These are phyloP conservation scores for Spirogloea muscicola DNA, from an alignment of 139 green algal species.

Conservation along the genomic window DNA sequence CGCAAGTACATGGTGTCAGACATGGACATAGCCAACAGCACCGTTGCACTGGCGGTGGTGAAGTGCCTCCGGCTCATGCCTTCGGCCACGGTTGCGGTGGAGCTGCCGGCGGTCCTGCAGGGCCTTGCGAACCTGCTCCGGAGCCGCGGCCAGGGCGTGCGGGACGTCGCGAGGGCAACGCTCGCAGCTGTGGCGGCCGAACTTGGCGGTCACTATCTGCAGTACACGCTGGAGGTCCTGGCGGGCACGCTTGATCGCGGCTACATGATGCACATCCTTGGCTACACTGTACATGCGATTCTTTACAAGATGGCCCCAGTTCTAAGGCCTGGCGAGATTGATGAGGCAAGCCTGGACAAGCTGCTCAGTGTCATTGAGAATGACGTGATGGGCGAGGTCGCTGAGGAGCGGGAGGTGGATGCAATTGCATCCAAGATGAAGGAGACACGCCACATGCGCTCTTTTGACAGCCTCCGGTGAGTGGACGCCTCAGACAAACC, in stretches of 20 bases:
- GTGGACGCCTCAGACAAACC: no score
- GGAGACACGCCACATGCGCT: constrained; percentile 31
- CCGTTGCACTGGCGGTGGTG: constrained; percentile 19
- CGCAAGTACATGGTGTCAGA: constrained; percentile 17
- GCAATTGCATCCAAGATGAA: constrained; percentile 15
- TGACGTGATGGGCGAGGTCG: constrained; percentile 21
- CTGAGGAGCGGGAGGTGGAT: constrained; percentile 26
- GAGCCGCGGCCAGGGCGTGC: constrained; percentile 51
- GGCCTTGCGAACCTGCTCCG: constrained; percentile 20
- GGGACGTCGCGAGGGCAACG: constrained; percentile 72
- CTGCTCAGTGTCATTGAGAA: neutral
- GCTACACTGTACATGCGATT: constrained; percentile 78
- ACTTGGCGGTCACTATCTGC: constrained; percentile 59
- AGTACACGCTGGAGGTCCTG: constrained; percentile 49
- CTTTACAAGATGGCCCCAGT: constrained; percentile 42
- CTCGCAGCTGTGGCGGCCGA: constrained; percentile 65
- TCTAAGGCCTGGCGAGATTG: constrained; percentile 3
- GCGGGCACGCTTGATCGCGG: constrained; percentile 58
- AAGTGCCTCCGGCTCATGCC: constrained; percentile 28
- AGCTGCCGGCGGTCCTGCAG: constrained; percentile 33
- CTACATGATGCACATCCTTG: constrained; percentile 82
- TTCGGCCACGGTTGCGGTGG: neutral
- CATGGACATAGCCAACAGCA: constrained; percentile 10
- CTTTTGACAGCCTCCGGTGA: constrained; percentile 27
- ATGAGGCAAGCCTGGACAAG: constrained; percentile 28